phyloP scores from a whole-genome alignment of 768 basidiomycete genomes.

The Filobasidium floriforme region DNA sequence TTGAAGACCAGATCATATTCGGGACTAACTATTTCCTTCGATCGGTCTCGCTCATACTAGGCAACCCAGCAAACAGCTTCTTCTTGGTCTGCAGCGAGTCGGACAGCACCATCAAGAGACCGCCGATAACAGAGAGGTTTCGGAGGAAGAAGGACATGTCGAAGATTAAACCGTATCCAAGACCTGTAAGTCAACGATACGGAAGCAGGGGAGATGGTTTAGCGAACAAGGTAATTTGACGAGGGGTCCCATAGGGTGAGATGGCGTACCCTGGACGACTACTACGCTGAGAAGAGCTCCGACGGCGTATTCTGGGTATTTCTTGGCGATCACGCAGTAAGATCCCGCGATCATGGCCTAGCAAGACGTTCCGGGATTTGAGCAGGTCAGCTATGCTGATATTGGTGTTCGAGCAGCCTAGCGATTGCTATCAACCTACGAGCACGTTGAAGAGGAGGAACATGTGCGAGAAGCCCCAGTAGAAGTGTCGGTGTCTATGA shows the following conservation, averaged over 20 bases:
- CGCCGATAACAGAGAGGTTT: constrained; percentile 94
- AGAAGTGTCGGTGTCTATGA: constrained; percentile 81
- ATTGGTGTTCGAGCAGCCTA: not conserved
- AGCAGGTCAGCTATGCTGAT: not conserved
- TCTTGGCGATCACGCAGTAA: constrained; percentile 73
- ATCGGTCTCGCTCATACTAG: constrained; percentile 84
- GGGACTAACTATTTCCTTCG: constrained; percentile 88
- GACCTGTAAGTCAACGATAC: constrained; percentile 46
- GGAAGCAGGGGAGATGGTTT: not conserved
- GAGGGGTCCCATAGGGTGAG: not conserved
- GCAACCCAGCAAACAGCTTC: constrained; percentile 82
- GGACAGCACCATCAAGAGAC: constrained; percentile 97
- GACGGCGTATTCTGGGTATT: constrained; percentile 79
- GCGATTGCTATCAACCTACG: constrained; percentile 51
- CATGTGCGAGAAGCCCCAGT: constrained; percentile 86
- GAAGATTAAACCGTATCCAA: constrained; percentile 98
- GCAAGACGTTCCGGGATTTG: not conserved
- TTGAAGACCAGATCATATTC: not conserved
- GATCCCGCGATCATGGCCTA: constrained; percentile 87
- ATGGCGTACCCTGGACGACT: constrained; percentile 61
- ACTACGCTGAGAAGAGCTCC: constrained; percentile 85
- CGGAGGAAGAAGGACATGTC: constrained; percentile 99
- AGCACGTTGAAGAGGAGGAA: constrained; percentile 88
- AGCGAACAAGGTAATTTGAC: not conserved
- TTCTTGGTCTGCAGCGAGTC: constrained; percentile 85